Evolutionary conservation across 2,329 filamentous ascomycete species (phyloP).

Genomic region (Botryosphaeria dothidea): DNA sequence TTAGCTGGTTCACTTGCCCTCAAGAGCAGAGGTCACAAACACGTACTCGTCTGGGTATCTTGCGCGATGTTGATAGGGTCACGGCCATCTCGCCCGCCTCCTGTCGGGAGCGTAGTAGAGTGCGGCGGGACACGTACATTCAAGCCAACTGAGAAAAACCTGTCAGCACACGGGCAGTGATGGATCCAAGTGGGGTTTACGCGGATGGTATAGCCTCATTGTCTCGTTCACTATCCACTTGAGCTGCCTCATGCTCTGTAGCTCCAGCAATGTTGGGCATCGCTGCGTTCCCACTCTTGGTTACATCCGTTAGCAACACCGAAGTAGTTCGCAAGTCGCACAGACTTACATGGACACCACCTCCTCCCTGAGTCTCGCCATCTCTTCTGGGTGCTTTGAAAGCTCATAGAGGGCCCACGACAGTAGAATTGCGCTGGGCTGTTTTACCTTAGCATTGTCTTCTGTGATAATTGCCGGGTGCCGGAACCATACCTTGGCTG

Average conservation of each 20-base stretch:
- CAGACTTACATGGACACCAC: neutral
- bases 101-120: neutral
- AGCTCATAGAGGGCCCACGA: neutral
- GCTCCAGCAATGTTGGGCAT: neutral
- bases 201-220: neutral
- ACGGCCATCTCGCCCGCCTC: neutral
- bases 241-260: neutral
- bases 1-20: neutral
- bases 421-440: neutral
- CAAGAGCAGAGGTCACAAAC: neutral
- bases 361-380: neutral
- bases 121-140: neutral
- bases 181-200: neutral
- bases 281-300: neutral
- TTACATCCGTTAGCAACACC: neutral
- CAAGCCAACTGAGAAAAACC: neutral
- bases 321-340: too few species aligned
- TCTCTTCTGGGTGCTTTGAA: neutral
- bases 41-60: neutral
- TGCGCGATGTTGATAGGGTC: neutral
- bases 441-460: neutral
- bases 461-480: neutral
- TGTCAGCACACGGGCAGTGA: too few species aligned
- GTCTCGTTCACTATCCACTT: neutral
- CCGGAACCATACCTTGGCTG: neutral